phyloP scores from a whole-genome alignment of 2,329 filamentous ascomycete species.

The Colletotrichum phormii region DNA sequence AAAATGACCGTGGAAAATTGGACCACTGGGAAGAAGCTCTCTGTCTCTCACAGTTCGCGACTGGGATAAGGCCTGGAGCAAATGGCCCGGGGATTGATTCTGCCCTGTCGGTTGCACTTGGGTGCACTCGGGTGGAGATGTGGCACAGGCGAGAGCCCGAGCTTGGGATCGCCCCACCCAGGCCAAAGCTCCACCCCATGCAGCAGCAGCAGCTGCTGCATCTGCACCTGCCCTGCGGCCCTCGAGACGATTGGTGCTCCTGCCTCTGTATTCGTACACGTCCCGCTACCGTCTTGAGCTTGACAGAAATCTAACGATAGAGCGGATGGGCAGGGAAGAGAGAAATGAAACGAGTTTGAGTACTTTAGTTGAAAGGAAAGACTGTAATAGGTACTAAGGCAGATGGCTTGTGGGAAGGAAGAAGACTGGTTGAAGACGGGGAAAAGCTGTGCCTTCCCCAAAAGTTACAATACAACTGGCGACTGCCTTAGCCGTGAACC shows the following conservation, averaged over 20 bases:
- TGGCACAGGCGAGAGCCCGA: slow-evolving; percentile 4
- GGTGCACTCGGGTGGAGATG: background rate
- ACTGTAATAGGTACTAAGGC: too few species aligned
- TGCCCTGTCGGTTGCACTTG: slow-evolving; percentile 25
- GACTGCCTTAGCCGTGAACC: background rate
- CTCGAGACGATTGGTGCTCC: background rate
- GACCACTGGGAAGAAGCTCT: background rate
- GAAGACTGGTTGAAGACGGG: background rate
- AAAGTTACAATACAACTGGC: background rate
- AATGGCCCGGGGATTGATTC: slow-evolving; percentile 15
- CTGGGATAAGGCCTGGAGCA: slow-evolving; percentile 13
- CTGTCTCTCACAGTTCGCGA: background rate
- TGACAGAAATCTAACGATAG: background rate
- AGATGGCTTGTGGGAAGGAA: too few species aligned
- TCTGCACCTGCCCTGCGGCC: background rate
- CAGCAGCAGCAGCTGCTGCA: background rate
- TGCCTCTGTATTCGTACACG: background rate
- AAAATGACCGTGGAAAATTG: background rate
- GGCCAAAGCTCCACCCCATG: slow-evolving; percentile 9
- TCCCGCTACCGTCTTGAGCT: background rate
- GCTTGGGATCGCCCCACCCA: slow-evolving; percentile 22
- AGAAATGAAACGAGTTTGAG: background rate
- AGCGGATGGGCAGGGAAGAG: background rate
- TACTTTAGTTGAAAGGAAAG: too few species aligned
- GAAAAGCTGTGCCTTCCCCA: background rate